Conservation (phyloP, 2,329 filamentous ascomycete genomes). For the Cordyceps javanica region DNA sequence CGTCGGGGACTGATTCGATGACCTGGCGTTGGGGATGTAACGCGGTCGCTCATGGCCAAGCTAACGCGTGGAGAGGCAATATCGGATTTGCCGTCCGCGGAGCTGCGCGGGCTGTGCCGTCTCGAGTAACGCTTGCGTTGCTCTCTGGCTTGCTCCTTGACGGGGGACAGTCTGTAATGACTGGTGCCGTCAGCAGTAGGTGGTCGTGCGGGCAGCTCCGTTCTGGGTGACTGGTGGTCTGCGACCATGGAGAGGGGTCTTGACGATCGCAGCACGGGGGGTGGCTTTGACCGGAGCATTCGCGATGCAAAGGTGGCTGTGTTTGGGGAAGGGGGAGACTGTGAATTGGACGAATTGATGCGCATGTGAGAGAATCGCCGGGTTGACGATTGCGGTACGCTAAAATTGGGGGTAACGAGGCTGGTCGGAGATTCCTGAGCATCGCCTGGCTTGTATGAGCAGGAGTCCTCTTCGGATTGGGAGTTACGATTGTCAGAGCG, state of each 20-base stretch:
- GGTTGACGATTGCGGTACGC: constrained; percentile 40
- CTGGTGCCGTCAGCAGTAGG: constrained; percentile 20
- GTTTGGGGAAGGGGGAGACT: constrained; percentile 13
- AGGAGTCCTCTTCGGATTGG: constrained; percentile 11
- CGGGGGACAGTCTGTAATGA: constrained; percentile 11
- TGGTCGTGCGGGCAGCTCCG: constrained; percentile 23
- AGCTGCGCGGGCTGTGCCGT: constrained; percentile 3
- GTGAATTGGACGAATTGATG: constrained; percentile 18
- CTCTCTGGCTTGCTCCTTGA: constrained; percentile 4
- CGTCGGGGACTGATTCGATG: constrained; percentile 7
- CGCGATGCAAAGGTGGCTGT: constrained; percentile 18
- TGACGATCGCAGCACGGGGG: constrained; percentile 41
- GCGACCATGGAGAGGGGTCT: constrained; percentile 49
- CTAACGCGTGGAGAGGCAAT: background rate
- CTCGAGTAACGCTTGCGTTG: background rate
- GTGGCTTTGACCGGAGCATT: constrained; percentile 31
- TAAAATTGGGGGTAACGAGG: constrained; percentile 44
- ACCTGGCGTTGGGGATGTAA: background rate
- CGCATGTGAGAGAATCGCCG: constrained; percentile 40
- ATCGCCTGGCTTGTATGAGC: background rate
- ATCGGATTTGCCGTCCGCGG: background rate
- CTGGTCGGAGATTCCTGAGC: constrained; percentile 12
- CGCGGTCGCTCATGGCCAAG: background rate
- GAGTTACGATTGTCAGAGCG: constrained; percentile 22
- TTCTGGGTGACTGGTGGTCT: constrained; percentile 44